Percentiles rank a stretch among this genome's conserved stretches.
phyloP scores from a whole-genome alignment of 176 grass and related monocot genomes.

The Panicum miliaceum region DNA sequence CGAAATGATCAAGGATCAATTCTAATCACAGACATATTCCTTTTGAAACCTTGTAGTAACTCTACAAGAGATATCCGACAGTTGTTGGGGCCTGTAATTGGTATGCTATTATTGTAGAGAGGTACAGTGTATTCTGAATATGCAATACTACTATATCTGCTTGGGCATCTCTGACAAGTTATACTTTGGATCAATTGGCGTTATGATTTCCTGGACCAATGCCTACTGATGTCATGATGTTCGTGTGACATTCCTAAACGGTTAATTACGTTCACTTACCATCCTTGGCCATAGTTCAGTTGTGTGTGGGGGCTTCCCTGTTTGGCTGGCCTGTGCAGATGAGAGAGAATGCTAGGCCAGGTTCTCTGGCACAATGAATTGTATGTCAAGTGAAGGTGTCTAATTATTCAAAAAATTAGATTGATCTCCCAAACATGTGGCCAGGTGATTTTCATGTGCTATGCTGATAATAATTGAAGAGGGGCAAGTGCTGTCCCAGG shows the following conservation, averaged over 20 bases:
- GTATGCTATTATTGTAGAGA: not conserved
- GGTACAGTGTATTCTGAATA: not conserved
- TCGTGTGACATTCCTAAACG: not conserved
- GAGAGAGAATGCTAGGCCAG: not conserved
- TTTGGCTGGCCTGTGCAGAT: not conserved
- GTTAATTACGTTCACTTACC: not conserved
- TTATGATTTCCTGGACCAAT: not conserved
- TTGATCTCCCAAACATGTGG: not conserved
- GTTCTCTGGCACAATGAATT: not conserved
- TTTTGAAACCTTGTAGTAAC: conserved; percentile 13
- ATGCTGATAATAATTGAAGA: not conserved
- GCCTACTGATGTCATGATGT: not conserved
- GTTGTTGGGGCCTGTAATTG: not conserved
- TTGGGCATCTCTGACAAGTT: not conserved
- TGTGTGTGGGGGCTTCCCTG: not conserved
- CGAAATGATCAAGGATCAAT: not conserved
- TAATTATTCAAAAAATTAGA: too few species aligned
- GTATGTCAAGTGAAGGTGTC: not conserved
- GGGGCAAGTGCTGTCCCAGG: not conserved
- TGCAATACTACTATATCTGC: not conserved
- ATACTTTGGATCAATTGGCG: not conserved
- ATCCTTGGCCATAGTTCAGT: not conserved
- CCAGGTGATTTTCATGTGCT: not conserved
- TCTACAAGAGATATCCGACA: not conserved
- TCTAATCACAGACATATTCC: not conserved